Evolutionary conservation across 2,329 filamentous ascomycete genomes (phyloP), one percentile per base, ranked within the genome.

Genomic region (Phoma sp.): DNA sequence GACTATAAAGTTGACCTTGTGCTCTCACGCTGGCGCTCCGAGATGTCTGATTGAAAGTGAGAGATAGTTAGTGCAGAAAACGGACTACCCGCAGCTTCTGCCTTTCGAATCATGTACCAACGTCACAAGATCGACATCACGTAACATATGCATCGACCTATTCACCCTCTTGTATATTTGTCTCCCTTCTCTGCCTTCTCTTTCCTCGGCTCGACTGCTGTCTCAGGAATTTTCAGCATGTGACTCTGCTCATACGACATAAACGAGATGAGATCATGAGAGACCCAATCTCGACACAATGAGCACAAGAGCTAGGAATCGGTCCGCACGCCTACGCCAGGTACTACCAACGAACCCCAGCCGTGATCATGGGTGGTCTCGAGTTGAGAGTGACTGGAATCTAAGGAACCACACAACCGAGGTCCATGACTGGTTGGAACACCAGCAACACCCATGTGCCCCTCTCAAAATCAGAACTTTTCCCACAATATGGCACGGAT

Each of bases 1-100:
- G 46, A 8, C 39, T 47, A 55, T 55, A 55, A 50, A 36, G 40
- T 24, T 38, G 30, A 9, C 14, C 36, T 33, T 32, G 46, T 41
- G 46, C 52, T 30, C 25, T 2, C 22, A 11, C 22, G 13, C 3
- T 2, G 14, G 7, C 18, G 6, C 23, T 9, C 18, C 8, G 10
- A 25, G 27, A 29, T 24, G 13, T 37, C 10, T 24, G 18, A 18
- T 33, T 30, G n/a, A 32, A 30, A 22, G n/a, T 6, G 8, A 10
- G 23, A 24, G 13, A 9, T 29, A 2, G 22, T 13, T 7, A 41
- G 13, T 36, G 3, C 30, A n/a, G 7, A 24, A 23, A 10, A 8
- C 22, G 22, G 29, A 10, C n/a, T 48, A 18, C 9, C n/a, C 9
- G 18, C 32, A 30, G 36, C 40, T 42, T 37, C n/a, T 33, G n/a